Evolutionary conservation across 179 eudicot genomes (phyloP).

Genomic region (Spergularia azorica): DNA sequence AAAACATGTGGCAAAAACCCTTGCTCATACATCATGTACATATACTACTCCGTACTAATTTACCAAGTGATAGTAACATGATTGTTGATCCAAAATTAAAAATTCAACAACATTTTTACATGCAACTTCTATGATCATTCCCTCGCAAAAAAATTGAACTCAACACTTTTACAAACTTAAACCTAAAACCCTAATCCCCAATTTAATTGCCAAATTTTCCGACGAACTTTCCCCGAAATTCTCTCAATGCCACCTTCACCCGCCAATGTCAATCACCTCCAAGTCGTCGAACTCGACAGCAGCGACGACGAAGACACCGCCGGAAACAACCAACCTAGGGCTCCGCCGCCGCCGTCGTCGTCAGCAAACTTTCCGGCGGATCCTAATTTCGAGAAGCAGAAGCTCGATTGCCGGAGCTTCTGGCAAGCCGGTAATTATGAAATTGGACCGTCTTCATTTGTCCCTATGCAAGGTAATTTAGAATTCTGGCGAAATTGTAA

Average conservation of each 20-base stretch:
- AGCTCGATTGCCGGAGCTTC: conserved; percentile 71
- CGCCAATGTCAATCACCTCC: conserved; percentile 23
- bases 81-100: too few species aligned
- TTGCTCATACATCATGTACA: too few species aligned
- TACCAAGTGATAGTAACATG: too few species aligned
- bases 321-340: conserved; percentile 16
- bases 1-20: too few species aligned
- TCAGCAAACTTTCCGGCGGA: not conserved
- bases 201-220: not conserved
- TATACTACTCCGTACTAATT: too few species aligned
- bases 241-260: conserved; percentile 21
- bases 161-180: not conserved
- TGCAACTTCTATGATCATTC: not conserved
- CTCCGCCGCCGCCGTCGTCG: not conserved
- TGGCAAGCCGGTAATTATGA: conserved; percentile 86
- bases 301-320: conserved; percentile 59
- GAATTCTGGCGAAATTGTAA: not conserved
- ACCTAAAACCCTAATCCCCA: conserved; percentile 16
- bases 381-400: conserved; percentile 28
- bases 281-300: conserved; percentile 56
- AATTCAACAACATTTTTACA: not conserved
- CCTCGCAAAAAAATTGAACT: too few species aligned
- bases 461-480: conserved; percentile 49
- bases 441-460: conserved; percentile 46
- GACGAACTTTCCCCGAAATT: not conserved